Evolutionary conservation across 2,329 filamentous ascomycete species (phyloP).

Genomic region (Knufia fluminis): DNA sequence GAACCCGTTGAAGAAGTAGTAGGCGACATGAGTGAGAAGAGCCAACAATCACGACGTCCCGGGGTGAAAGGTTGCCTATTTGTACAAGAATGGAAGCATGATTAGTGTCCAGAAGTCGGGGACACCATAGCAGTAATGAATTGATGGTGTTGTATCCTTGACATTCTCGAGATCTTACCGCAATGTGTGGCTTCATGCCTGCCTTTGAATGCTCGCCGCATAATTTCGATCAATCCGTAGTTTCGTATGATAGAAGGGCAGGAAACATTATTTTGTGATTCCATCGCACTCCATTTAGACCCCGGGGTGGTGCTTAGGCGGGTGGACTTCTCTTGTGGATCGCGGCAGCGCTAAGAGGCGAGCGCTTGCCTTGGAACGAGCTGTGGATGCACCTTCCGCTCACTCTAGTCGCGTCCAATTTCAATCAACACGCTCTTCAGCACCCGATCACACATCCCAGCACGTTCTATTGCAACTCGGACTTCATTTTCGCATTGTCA

Average conservation of each 20-base stretch:
- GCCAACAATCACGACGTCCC: not conserved
- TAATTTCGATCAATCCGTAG: not conserved
- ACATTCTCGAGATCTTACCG: too few species aligned
- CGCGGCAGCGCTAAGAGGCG: not conserved
- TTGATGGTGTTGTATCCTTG: not conserved
- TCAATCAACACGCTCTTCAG: not conserved
- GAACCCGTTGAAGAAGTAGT: constrained; percentile 11
- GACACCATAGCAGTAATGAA: not conserved
- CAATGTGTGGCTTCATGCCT: too few species aligned
- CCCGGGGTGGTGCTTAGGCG: constrained; percentile 4
- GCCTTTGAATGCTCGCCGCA: too few species aligned
- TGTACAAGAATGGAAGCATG: too few species aligned
- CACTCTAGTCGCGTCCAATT: not conserved
- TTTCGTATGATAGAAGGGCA: too few species aligned
- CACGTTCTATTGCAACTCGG: not conserved
- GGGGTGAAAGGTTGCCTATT: not conserved
- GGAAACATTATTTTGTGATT: too few species aligned
- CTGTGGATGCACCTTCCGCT: not conserved
- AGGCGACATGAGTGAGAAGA: not conserved
- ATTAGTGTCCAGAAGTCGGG: too few species aligned
- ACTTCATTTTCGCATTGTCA: not conserved
- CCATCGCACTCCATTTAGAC: too few species aligned
- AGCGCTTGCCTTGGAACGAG: not conserved
- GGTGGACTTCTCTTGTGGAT: not conserved
- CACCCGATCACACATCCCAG: too few species aligned